Evolutionary conservation across 176 grass and related monocot genomes (phyloP).

Genomic region (Chrysopogon serrulatus): DNA sequence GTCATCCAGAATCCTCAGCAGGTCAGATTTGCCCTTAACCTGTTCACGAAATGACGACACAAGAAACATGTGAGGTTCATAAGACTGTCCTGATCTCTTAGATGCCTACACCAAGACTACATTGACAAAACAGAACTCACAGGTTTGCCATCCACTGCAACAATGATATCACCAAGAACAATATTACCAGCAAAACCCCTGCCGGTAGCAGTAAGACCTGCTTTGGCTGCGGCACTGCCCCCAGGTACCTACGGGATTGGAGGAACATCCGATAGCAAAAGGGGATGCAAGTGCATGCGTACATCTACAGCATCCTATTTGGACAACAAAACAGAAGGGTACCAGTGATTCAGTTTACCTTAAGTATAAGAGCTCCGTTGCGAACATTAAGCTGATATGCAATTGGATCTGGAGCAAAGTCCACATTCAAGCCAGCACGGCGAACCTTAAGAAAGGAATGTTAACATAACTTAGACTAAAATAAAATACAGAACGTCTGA

Average conservation of each 20-base stretch:
- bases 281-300: background rate
- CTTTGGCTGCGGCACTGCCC: constrained; percentile 65
- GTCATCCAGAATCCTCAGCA: constrained; percentile 76
- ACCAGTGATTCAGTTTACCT: constrained; percentile 33
- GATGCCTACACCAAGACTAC: background rate
- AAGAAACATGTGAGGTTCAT: background rate
- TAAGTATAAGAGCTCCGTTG: constrained; percentile 74
- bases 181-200: constrained; percentile 88
- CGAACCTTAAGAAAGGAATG: constrained; percentile 55
- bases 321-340: background rate
- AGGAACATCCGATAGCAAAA: background rate
- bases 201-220: constrained; percentile 54
- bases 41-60: background rate
- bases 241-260: constrained; percentile 41
- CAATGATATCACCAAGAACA: constrained; percentile 70
- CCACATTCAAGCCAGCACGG: constrained; percentile 69
- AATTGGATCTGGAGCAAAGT: constrained; percentile 83
- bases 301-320: background rate
- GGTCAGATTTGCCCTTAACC: constrained; percentile 77
- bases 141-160: constrained; percentile 66
- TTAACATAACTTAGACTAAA: constrained; percentile 10
- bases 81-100: background rate
- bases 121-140: constrained; percentile 12
- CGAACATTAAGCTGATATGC: constrained; percentile 93
- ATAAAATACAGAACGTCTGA: background rate